Percentiles rank a stretch among this genome's conserved stretches.
phyloP scores from a whole-genome alignment of 805 yeast species.

The Yamadazyma kitorensis region DNA sequence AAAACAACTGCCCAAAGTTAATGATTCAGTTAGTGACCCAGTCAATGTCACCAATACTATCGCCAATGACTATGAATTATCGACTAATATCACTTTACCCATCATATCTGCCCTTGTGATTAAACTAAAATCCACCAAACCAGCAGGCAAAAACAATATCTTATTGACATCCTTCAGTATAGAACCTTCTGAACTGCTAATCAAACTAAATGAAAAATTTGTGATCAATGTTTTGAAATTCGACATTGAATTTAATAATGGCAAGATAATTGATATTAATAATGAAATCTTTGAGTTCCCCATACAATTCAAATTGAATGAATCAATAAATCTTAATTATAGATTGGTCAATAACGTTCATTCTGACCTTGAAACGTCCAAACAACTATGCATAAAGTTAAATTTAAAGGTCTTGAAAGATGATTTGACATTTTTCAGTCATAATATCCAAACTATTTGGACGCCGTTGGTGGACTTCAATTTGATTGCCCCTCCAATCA shows the following conservation, averaged over 20 bases:
- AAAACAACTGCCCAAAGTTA: no score
- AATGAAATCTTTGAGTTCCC: conserved; percentile 21
- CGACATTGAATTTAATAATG: conserved; percentile 9
- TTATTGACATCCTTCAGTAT: conserved; percentile 48
- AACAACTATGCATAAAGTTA: conserved; percentile 9
- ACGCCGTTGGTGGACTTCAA: conserved; percentile 37
- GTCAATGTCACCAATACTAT: no score
- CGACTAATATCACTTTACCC: no score
- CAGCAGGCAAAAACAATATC: conserved; percentile 45
- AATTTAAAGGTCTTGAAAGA: conserved; percentile 15
- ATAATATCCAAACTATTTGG: conserved; percentile 36
- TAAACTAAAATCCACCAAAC: conserved; percentile 44
- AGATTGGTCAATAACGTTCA: conserved; percentile 29
- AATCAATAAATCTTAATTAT: conserved; percentile 34
- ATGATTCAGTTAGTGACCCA: no score
- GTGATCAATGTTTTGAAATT: conserved; percentile 6
- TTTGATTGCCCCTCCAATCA: conserved; percentile 37
- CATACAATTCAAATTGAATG: conserved; percentile 22
- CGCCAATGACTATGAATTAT: no score
- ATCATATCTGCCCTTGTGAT: conserved; percentile 41
- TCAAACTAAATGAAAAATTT: conserved; percentile 8
- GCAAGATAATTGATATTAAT: conserved; percentile 10
- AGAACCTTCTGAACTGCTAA: conserved; percentile 44
- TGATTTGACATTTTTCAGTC: conserved; percentile 18
- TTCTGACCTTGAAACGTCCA: conserved; percentile 5